Evolutionary conservation across 805 yeast genomes (phyloP), one percentile per base, ranked within the genome.

Genomic region (Candida nonsorbophila): DNA sequence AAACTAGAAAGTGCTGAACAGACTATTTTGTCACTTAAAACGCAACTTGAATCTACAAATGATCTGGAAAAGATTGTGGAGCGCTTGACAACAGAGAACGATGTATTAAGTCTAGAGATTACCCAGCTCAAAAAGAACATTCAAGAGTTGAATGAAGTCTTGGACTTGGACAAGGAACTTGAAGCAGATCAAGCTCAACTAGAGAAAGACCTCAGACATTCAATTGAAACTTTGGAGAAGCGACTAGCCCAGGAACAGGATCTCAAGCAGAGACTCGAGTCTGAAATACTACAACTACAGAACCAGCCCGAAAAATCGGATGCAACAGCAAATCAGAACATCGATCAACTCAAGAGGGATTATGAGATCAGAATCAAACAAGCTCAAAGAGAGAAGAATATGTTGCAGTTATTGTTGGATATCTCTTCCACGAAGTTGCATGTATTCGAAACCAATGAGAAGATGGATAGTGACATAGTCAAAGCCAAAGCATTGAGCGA

Each of bases 91-190:
- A 16, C 37, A 2, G 63, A 62, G 29, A 65, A 64, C 34, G 63
- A 55, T 16, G 37, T 32, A n/a, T 51, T 75, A 2, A 39, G 37
- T 6, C 45, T 44, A 3, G 51, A 61, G 24, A 49, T 74, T 3
- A 27, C 34, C 0, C 32, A 36, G 3, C 43, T 74, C n/a, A 49
- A 55, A 15, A 34, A 37, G 4, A 60, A 69, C 2, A 44, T 77
- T 0, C 44, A 52, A 1, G 77, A 72, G 14, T 45, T 73, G 14
- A 70, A 67, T 22, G 77, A 72, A 33, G 40, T 77, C 18, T 69
- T 68, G 32, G 64, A 60, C 17, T 44, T 77, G 9, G 75, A 76
- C 31, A 58, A 53, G 23, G 72, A 71, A 26, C 50, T 77, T 17
- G 79, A 75, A 31, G 63, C 61, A 7, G 53, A 49, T 23, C 76